phyloP scores from a whole-genome alignment of 1,139 yeast genomes.

The Yamadazyma buinensis region DNA sequence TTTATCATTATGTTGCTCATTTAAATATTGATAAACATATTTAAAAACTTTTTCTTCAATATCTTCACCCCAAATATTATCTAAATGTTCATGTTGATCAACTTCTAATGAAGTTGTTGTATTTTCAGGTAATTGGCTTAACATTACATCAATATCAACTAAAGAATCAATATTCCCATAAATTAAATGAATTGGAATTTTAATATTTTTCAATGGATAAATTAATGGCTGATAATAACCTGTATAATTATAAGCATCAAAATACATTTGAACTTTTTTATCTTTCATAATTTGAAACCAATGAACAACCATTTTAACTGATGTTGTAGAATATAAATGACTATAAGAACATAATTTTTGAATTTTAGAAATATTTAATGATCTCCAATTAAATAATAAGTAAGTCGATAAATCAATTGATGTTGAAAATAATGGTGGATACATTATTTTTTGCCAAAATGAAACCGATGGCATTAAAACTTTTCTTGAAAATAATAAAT shows the following conservation, averaged over 20 bases:
- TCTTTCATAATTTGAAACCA: slow-evolving; percentile 92
- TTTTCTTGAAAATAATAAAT: slow-evolving; percentile 67
- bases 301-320: slow-evolving; percentile 89
- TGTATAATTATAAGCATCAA: slow-evolving; percentile 40
- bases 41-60: slow-evolving; percentile 45
- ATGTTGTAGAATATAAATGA: slow-evolving; percentile 85
- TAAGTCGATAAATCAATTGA: slow-evolving; percentile 68
- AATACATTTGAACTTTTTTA: slow-evolving; percentile 85
- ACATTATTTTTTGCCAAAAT: slow-evolving; percentile 80
- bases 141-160: slow-evolving; percentile 79
- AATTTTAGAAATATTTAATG: slow-evolving; percentile 60
- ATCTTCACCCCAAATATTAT: slow-evolving; percentile 81
- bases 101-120: slow-evolving; percentile 45
- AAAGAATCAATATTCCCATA: slow-evolving; percentile 81
- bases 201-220: slow-evolving; percentile 54
- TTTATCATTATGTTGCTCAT: slow-evolving; percentile 14
- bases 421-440: slow-evolving; percentile 75
- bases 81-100: slow-evolving; percentile 76
- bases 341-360: slow-evolving; percentile 79
- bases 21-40: slow-evolving; percentile 45
- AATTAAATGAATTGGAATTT: slow-evolving; percentile 66
- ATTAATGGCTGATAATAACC: slow-evolving; percentile 33
- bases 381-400: slow-evolving; percentile 74
- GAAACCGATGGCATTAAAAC: slow-evolving; percentile 72
- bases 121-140: slow-evolving; percentile 43